phyloP scores from a whole-genome alignment of 192 early-diverging fungal species.

The Geosiphon pyriformis region DNA sequence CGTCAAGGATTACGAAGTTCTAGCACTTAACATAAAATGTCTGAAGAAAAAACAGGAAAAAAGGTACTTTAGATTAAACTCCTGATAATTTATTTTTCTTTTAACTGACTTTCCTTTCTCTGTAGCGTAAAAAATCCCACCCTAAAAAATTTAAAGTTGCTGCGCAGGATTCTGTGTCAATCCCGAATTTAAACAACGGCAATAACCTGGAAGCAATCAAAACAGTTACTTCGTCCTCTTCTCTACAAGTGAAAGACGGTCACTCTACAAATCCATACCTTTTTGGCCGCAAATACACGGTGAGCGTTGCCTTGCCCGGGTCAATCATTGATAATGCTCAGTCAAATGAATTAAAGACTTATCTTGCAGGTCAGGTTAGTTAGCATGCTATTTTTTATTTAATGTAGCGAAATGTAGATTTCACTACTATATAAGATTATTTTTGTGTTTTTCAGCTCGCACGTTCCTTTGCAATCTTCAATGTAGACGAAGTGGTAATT shows the following conservation, averaged over 20 bases:
- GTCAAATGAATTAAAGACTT: conserved; percentile 60
- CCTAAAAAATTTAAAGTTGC: background rate
- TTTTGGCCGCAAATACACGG: conserved; percentile 48
- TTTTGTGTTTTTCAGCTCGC: conserved; percentile 41
- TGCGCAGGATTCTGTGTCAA: background rate
- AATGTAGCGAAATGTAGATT: background rate
- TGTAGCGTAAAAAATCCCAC: background rate
- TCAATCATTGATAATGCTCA: conserved; percentile 59
- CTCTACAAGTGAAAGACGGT: background rate
- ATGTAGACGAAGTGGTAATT: conserved; percentile 66
- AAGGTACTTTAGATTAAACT: no score
- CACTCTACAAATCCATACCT: background rate
- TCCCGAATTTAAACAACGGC: background rate
- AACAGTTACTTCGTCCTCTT: background rate
- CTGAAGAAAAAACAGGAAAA: background rate
- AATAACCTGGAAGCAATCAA: background rate
- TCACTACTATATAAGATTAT: background rate
- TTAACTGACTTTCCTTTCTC: background rate
- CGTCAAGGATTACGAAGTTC: no score
- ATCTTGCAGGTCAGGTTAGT: conserved; percentile 62
- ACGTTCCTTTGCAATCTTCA: conserved; percentile 48
- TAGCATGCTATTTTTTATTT: background rate
- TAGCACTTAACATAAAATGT: no score
- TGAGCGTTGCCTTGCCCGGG: conserved; percentile 59
- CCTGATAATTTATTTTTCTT: no score